A percentile compares a stretch with the other conserved stretches of the same genome.
These are phyloP conservation scores for Agrocybe pediades DNA, from an alignment of 768 basidiomycete genomes.

Conservation along the genomic window DNA sequence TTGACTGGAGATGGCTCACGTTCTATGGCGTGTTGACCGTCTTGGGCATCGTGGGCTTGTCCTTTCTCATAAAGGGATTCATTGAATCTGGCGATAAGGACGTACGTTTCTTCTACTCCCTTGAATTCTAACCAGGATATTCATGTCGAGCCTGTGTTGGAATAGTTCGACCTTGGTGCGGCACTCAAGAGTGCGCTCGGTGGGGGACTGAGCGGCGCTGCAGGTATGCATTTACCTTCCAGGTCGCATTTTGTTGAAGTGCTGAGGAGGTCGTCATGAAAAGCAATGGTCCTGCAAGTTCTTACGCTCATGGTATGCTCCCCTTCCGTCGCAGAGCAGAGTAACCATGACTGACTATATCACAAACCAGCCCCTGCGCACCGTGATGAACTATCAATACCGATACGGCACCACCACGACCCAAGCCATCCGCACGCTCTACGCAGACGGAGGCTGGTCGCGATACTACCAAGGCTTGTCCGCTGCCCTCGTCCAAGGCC, in stretches of 20 bases:
- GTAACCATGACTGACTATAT: neutral
- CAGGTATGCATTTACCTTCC: constrained; percentile 46
- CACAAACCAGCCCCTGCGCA: constrained; percentile 83
- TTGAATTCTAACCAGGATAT: neutral
- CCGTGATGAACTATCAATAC: constrained; percentile 97
- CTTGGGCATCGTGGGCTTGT: constrained; percentile 39
- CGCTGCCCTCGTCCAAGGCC: constrained; percentile 87
- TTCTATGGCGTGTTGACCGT: constrained; percentile 36
- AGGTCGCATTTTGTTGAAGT: constrained; percentile 1
- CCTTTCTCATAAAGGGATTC: constrained; percentile 67
- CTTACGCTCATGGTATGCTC: constrained; percentile 72
- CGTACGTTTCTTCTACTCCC: constrained; percentile 37
- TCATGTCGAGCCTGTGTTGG: neutral
- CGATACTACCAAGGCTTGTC: constrained; percentile 88
- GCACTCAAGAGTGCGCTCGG: constrained; percentile 85
- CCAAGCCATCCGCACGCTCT: constrained; percentile 65
- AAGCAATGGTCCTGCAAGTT: constrained; percentile 95
- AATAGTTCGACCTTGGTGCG: constrained; percentile 75
- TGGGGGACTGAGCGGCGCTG: constrained; percentile 89
- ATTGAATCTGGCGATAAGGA: constrained; percentile 69
- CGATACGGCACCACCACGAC: constrained; percentile 81
- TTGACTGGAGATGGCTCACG: constrained; percentile 25
- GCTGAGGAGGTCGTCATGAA: neutral
- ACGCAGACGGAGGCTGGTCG: constrained; percentile 75
- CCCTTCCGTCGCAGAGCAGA: neutral